These are phyloP conservation scores for Saitozyma podzolica DNA, from an alignment of 768 basidiomycete species.

Conservation along the genomic window DNA sequence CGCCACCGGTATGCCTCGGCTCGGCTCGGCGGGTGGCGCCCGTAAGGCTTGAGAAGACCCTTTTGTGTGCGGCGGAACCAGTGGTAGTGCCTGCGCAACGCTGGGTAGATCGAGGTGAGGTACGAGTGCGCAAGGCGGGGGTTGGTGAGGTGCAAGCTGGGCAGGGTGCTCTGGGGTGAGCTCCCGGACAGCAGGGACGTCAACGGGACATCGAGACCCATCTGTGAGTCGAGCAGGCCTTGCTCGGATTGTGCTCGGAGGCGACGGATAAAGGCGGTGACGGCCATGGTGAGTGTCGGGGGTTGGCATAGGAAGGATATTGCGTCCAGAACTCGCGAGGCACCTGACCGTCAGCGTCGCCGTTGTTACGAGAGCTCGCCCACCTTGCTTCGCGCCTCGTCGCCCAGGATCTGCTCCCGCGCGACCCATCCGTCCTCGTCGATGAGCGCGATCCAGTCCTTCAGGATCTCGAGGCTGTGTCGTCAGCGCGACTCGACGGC, in stretches of 20 bases:
- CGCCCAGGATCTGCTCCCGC: slow-evolving; percentile 92
- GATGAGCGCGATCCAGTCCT: slow-evolving; percentile 84
- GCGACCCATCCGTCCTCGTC: slow-evolving; percentile 96
- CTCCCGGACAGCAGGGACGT: slow-evolving; percentile 12
- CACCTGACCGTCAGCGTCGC: slow-evolving; percentile 58
- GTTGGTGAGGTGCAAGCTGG: slow-evolving; percentile 57
- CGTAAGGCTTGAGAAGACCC: slow-evolving; percentile 89
- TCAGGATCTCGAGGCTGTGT: slow-evolving; percentile 78
- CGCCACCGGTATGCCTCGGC: slow-evolving; percentile 94
- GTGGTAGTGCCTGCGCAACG: slow-evolving; percentile 85
- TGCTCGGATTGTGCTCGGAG: slow-evolving; percentile 56
- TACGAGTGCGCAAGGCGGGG: slow-evolving; percentile 66
- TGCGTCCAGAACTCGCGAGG: slow-evolving; percentile 88
- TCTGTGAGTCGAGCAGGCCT: slow-evolving; percentile 62
- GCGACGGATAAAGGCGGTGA: slow-evolving; percentile 83
- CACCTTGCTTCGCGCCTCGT: slow-evolving; percentile 92
- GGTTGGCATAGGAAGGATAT: slow-evolving; percentile 91
- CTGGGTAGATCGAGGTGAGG: slow-evolving; percentile 76
- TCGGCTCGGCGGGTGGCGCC: slow-evolving; percentile 72
- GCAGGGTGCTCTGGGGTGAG: slow-evolving; percentile 7
- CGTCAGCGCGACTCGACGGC: neutral
- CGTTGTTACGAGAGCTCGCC: slow-evolving; percentile 4
- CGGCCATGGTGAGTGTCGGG: slow-evolving; percentile 93
- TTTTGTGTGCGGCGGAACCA: slow-evolving; percentile 96
- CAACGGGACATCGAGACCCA: slow-evolving; percentile 54